Percentiles rank a stretch among this genome's conserved stretches.
These are phyloP conservation scores for Lachnellula willkommii DNA, from an alignment of 2,329 filamentous ascomycete species.

Conservation along the genomic window DNA sequence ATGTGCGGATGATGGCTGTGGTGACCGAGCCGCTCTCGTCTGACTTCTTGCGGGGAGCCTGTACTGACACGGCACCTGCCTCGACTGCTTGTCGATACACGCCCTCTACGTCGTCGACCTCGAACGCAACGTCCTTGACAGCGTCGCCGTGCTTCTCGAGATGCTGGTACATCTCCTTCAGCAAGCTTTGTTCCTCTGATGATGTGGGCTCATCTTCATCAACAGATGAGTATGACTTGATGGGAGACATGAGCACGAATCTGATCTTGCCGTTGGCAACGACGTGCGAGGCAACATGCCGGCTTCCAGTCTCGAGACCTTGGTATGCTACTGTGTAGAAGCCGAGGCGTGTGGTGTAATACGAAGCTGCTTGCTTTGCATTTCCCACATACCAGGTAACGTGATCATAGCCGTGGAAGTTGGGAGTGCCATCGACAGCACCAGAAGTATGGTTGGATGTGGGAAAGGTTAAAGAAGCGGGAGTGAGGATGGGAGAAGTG, in stretches of 20 bases:
- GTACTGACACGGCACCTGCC: conserved; percentile 57
- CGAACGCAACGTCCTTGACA: conserved; percentile 92
- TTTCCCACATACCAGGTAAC: conserved; percentile 96
- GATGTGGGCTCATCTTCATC: conserved; percentile 57
- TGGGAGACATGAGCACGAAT: conserved; percentile 79
- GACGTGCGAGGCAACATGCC: conserved; percentile 77
- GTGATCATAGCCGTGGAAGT: conserved; percentile 84
- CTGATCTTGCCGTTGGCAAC: conserved; percentile 69
- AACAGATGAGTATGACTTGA: conserved; percentile 56
- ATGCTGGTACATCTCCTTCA: conserved; percentile 75
- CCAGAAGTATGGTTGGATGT: conserved; percentile 46
- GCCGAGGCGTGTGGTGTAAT: conserved; percentile 82
- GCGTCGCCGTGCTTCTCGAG: conserved; percentile 85
- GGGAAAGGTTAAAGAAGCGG: conserved; percentile 32
- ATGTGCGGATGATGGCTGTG: conserved; percentile 79
- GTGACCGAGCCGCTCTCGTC: conserved; percentile 63
- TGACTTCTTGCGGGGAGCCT: conserved; percentile 48
- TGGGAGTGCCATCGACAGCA: conserved; percentile 45
- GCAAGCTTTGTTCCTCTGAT: conserved; percentile 56
- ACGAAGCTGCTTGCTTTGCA: conserved; percentile 87
- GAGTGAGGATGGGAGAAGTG: conserved; percentile 15
- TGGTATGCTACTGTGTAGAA: conserved; percentile 78
- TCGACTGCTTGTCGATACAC: conserved; percentile 71
- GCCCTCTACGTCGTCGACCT: conserved; percentile 80
- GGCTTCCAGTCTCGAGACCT: conserved; percentile 81